These are phyloP conservation scores for Vigna radiata DNA, from an alignment of 306 rosid genomes.

Conservation along the genomic window DNA sequence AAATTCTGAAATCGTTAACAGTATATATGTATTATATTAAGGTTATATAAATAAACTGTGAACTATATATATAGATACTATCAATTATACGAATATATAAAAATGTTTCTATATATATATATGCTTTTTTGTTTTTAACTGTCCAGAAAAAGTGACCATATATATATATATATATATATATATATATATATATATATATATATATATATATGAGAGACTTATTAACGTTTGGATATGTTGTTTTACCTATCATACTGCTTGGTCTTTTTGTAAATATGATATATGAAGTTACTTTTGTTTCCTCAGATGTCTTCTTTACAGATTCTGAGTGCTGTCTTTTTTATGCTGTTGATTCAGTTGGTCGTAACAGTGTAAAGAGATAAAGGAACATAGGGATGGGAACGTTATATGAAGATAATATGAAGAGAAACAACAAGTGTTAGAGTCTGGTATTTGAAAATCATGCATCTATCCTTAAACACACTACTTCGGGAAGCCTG, in stretches of 20 bases:
- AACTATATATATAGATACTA: no score
- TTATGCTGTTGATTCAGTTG: neutral
- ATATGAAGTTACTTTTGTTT: no score
- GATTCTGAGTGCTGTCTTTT: neutral
- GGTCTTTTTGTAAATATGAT: slow-evolving; percentile 19
- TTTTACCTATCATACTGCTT: slow-evolving; percentile 1
- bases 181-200: no score
- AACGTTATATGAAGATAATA: no score
- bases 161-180: no score
- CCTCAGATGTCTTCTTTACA: no score
- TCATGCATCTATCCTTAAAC: no score
- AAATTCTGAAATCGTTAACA: neutral
- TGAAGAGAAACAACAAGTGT: no score
- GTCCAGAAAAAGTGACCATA: neutral
- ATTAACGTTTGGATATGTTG: neutral
- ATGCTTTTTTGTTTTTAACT: neutral
- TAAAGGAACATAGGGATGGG: no score
- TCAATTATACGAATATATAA: no score
- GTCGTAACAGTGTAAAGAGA: neutral
- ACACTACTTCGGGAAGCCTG: no score
- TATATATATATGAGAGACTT: neutral
- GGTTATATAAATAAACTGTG: neutral
- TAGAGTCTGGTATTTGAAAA: no score
- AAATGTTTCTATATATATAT: neutral
- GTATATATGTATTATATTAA: neutral